phyloP scores from a whole-genome alignment of 371 early-diverging fungal species.

The Dinochytrium kinnereticum region DNA sequence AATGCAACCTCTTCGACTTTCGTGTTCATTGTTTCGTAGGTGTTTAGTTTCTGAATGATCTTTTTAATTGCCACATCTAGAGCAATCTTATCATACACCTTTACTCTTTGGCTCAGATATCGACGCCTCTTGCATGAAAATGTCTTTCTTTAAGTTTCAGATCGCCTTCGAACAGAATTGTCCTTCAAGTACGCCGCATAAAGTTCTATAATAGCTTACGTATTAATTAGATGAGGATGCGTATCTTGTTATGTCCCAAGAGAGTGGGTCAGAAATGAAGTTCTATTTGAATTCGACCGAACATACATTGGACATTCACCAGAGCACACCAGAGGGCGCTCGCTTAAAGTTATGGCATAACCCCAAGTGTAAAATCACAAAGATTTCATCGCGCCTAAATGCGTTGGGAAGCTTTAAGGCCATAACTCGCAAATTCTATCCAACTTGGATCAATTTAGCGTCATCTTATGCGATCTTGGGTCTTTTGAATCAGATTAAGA shows the following conservation, averaged over 20 bases:
- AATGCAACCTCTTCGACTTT: too few relatives aligned
- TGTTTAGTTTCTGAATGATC: too few relatives aligned
- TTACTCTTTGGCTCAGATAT: neutral
- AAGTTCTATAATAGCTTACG: too few relatives aligned
- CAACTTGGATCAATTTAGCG: neutral
- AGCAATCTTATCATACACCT: neutral
- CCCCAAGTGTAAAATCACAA: neutral
- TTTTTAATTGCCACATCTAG: too few relatives aligned
- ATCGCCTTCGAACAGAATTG: neutral
- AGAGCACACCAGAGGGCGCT: neutral
- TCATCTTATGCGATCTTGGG: too few relatives aligned
- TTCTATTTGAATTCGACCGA: neutral
- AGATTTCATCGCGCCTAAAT: neutral
- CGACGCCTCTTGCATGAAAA: neutral
- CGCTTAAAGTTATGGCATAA: conserved; percentile 4
- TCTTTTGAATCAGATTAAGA: too few relatives aligned
- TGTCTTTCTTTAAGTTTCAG: neutral
- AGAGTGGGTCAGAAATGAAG: neutral
- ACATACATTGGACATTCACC: neutral
- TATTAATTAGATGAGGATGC: neutral
- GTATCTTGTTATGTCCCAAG: neutral
- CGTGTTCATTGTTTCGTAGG: too few relatives aligned
- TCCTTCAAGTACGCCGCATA: too few relatives aligned
- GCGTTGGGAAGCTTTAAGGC: neutral
- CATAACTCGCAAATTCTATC: neutral